Percentiles rank a stretch among this genome's conserved stretches.
These are phyloP conservation scores for Pseudozyma sp. DNA, from an alignment of 1,284 basidiomycete species.

Conservation along the genomic window DNA sequence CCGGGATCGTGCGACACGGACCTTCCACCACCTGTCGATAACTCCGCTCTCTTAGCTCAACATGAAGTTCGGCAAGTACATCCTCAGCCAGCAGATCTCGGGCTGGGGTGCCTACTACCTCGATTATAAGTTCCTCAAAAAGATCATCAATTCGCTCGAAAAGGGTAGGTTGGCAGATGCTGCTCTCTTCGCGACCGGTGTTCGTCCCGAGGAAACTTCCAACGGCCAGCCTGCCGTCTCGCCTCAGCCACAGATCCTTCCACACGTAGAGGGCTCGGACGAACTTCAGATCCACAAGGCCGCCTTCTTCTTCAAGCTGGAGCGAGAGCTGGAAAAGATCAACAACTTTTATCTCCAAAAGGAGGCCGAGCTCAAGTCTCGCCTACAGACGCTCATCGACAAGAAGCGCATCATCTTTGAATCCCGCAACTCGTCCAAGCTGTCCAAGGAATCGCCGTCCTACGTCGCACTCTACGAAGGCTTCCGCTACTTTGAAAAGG, in stretches of 20 bases:
- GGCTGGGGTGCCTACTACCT: constrained; percentile 97
- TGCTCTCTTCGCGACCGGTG: constrained; percentile 83
- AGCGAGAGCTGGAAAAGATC: constrained; percentile 99
- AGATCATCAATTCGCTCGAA: constrained; percentile 97
- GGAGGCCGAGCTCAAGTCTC: constrained; percentile 90
- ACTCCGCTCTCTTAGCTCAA: not conserved
- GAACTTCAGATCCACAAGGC: constrained; percentile 82
- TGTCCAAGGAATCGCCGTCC: constrained; percentile 63
- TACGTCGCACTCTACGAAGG: constrained; percentile 85
- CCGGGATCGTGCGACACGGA: not conserved
- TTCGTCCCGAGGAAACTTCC: constrained; percentile 74
- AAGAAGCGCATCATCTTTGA: constrained; percentile 79
- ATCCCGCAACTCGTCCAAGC: constrained; percentile 49
- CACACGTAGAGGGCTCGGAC: constrained; percentile 54
- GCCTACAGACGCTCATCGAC: constrained; percentile 89
- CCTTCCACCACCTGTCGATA: not conserved
- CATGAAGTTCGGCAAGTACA: constrained; percentile 94
- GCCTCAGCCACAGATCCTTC: constrained; percentile 54
- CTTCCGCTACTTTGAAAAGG: constrained; percentile 91
- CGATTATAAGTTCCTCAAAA: constrained; percentile 98
- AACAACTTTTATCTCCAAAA: constrained; percentile 99
- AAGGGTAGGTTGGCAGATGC: constrained; percentile 90
- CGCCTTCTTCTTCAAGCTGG: constrained; percentile 98
- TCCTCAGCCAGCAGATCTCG: constrained; percentile 94
- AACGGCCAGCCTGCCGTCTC: constrained; percentile 28